Percentiles rank a stretch among this genome's conserved stretches.
Conservation (phyloP, 768 basidiomycete genomes). For the Panus rudis region DNA sequence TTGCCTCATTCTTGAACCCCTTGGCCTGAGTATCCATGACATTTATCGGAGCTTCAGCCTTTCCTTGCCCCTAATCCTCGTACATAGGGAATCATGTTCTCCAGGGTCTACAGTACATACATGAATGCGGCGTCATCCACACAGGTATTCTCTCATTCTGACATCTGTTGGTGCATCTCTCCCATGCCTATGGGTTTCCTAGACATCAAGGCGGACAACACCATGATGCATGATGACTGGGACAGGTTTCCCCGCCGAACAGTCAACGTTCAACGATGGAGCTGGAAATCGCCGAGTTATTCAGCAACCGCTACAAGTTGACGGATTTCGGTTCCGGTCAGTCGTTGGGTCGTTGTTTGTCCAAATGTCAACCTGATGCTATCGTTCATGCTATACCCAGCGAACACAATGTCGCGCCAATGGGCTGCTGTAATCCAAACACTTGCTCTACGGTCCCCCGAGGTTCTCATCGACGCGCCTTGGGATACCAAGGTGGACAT, state of each 20-base stretch:
- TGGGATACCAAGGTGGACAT: constrained; percentile 4
- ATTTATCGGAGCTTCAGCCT: no score
- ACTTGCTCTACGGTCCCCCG: constrained; percentile 2
- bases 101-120: constrained; percentile 47
- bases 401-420: neutral
- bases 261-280: neutral
- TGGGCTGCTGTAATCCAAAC: constrained; percentile 1
- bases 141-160: neutral
- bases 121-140: constrained; percentile 43
- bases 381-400: neutral
- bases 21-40: no score
- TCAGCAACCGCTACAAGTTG: neutral
- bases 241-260: neutral
- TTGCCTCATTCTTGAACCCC: no score
- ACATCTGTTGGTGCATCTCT: neutral
- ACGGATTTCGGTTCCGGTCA: neutral
- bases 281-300: neutral
- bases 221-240: neutral
- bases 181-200: neutral
- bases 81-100: constrained; percentile 51
- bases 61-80: constrained; percentile 41
- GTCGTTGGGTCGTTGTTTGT: neutral
- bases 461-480: constrained; percentile 1
- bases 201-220: constrained; percentile 7
- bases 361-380: neutral